phyloP scores from a whole-genome alignment of 2,329 filamentous ascomycete species.

The Westerdykella ornata region DNA sequence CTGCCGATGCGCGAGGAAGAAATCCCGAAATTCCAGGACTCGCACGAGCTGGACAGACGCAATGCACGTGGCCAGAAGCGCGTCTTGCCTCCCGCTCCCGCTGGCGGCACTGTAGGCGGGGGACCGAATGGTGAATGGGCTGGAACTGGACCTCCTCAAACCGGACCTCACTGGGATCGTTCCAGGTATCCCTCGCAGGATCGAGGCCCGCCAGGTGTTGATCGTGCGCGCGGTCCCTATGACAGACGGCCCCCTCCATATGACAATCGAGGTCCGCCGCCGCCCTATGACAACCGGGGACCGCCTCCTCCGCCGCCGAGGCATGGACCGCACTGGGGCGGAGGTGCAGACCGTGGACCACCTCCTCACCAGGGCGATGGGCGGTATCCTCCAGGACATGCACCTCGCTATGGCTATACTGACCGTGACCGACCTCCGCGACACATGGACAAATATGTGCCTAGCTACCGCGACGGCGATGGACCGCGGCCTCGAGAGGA shows the following conservation, averaged over 20 bases:
- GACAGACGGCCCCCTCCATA: constrained; percentile 26
- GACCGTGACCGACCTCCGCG: constrained; percentile 15
- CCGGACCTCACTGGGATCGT: constrained; percentile 25
- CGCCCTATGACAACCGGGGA: constrained; percentile 28
- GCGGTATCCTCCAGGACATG: constrained; percentile 29
- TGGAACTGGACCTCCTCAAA: constrained; percentile 34
- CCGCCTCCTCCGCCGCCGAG: constrained; percentile 33
- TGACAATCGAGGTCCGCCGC: constrained; percentile 30
- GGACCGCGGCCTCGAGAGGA: constrained; percentile 13
- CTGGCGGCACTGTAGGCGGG: constrained; percentile 81
- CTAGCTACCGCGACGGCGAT: constrained; percentile 33
- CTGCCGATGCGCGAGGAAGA: constrained; percentile 76
- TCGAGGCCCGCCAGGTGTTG: constrained; percentile 36
- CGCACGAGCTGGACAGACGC: constrained; percentile 89
- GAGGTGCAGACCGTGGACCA: constrained; percentile 16
- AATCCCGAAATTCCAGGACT: constrained; percentile 87
- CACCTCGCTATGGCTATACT: constrained; percentile 28
- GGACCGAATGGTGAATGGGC: constrained; percentile 57
- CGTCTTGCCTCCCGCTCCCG: constrained; percentile 79
- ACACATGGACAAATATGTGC: constrained; percentile 41
- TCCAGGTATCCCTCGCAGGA: constrained; percentile 32
- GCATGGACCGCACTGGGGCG: constrained; percentile 30
- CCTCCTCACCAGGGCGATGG: constrained; percentile 35
- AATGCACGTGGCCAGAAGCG: constrained; percentile 84
- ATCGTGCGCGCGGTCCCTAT: constrained; percentile 24